Percentiles rank a stretch among this genome's conserved stretches.
phyloP scores from a whole-genome alignment of 148 eudicot genomes.

The Vaccinium myrtillus region DNA sequence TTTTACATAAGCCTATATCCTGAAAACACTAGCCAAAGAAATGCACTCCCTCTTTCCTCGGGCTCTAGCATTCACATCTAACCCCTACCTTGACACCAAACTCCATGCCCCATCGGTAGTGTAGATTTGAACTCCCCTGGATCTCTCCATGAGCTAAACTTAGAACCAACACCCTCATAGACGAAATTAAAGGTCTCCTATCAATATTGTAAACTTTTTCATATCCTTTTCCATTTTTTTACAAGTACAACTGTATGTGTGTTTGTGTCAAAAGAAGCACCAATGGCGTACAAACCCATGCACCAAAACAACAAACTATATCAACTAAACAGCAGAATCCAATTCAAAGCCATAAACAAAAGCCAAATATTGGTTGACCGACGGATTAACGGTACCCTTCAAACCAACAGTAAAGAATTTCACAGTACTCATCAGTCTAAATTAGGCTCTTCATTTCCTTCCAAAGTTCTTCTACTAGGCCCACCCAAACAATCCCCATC shows the following conservation, averaged over 20 bases:
- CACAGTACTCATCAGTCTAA: not conserved
- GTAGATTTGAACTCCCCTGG: not conserved
- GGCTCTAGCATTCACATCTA: not conserved
- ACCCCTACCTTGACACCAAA: not conserved
- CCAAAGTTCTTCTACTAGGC: not conserved
- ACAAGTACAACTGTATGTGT: not conserved
- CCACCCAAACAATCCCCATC: not conserved
- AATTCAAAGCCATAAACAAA: not conserved
- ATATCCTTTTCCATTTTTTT: not conserved
- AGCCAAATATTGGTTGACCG: not conserved
- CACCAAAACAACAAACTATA: not conserved
- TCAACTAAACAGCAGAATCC: not conserved
- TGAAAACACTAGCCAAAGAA: not conserved
- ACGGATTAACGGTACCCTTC: not conserved
- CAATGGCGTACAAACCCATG: not conserved
- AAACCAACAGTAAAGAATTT: not conserved
- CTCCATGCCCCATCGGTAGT: slow-evolving; percentile 1
- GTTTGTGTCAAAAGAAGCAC: not conserved
- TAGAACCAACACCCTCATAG: not conserved
- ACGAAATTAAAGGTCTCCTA: not conserved
- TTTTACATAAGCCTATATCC: not conserved
- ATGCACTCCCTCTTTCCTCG: not conserved
- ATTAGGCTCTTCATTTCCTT: not conserved
- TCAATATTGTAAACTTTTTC: not conserved
- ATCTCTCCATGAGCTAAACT: not conserved